Evolutionary conservation across 306 rosid species (phyloP).

Genomic region (Castanea crenata): DNA sequence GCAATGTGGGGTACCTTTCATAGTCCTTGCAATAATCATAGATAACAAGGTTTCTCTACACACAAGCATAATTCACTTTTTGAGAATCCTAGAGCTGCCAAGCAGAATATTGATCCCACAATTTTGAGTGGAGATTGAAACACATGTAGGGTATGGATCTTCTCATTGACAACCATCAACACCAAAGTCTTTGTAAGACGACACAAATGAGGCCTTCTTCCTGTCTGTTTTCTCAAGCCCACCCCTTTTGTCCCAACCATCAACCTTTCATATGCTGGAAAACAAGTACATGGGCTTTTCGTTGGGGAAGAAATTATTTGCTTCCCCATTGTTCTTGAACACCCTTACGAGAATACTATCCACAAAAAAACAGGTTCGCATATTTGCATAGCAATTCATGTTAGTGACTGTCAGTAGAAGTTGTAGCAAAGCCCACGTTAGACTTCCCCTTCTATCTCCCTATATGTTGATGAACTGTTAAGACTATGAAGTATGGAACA

Average conservation of each 20-base stretch:
- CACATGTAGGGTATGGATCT: constrained; percentile 83
- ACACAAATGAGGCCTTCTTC: constrained; percentile 73
- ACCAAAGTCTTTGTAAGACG: constrained; percentile 69
- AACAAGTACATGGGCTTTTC: constrained; percentile 82
- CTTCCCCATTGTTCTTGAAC: constrained; percentile 69
- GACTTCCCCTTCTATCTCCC: too few relatives aligned
- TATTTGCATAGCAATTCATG: neutral
- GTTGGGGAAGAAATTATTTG: constrained; percentile 63
- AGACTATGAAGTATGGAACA: too few relatives aligned
- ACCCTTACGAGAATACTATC: constrained; percentile 66
- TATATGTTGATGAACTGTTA: too few relatives aligned
- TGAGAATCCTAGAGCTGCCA: constrained; percentile 79
- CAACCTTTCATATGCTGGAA: constrained; percentile 97
- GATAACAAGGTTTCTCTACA: constrained; percentile 75
- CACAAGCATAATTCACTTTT: constrained; percentile 80
- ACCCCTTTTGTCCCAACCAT: constrained; percentile 93
- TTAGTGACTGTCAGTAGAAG: too few relatives aligned
- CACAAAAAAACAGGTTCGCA: constrained; percentile 67
- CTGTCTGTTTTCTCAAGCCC: constrained; percentile 91
- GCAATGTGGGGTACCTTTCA: constrained; percentile 54
- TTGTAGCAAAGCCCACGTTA: too few relatives aligned
- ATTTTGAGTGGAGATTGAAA: constrained; percentile 72
- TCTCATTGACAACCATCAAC: constrained; percentile 94
- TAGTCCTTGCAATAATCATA: constrained; percentile 81
- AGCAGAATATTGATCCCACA: constrained; percentile 90